phyloP scores from a whole-genome alignment of 345 rosid genomes.

The Conringia planisiliqua region DNA sequence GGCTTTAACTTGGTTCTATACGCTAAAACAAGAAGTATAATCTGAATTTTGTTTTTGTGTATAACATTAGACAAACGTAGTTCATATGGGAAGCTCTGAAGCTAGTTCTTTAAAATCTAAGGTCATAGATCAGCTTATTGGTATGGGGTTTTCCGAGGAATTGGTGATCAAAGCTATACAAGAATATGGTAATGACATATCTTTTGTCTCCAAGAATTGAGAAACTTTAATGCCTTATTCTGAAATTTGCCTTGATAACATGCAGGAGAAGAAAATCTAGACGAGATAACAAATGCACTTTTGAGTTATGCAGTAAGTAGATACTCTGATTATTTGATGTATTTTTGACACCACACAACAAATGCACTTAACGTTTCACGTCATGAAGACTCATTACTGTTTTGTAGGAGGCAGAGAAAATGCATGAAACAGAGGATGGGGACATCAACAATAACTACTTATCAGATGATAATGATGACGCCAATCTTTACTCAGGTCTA shows the following conservation, averaged over 20 bases:
- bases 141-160: not conserved
- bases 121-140: not conserved
- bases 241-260: not conserved
- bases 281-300: slow-evolving; percentile 5
- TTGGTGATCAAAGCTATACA: not conserved
- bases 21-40: not conserved
- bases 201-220: not conserved
- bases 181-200: not conserved
- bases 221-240: not conserved
- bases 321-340: not conserved
- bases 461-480: not conserved
- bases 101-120: not conserved
- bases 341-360: not conserved
- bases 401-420: slow-evolving; percentile 10
- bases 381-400: not conserved
- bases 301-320: not conserved
- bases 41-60: not conserved
- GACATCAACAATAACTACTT: not conserved
- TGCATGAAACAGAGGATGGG: not conserved
- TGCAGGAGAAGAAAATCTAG: slow-evolving; percentile 21
- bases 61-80: not conserved
- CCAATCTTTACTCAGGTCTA: not conserved
- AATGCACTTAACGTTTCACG: not conserved
- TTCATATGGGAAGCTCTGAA: not conserved
- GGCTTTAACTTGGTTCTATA: not conserved